Evolutionary conservation across 495 filamentous ascomycete species (phyloP).

Genomic region (Arthonia radiata): DNA sequence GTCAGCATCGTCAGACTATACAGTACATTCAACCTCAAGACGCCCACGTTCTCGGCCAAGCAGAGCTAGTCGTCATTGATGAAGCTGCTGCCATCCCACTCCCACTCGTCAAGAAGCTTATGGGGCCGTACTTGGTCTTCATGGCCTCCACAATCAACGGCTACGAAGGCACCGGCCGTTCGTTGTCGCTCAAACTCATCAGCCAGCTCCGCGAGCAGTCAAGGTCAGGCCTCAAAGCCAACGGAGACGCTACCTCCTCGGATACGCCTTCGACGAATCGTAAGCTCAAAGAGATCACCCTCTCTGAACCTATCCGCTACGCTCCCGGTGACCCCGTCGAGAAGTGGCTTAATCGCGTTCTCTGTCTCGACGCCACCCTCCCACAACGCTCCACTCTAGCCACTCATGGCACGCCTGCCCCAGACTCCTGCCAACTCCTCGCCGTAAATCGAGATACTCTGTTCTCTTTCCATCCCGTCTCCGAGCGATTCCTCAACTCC

Average conservation of each 20-base stretch:
- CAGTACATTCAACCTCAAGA: constrained; percentile 96
- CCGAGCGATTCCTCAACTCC: constrained; percentile 87
- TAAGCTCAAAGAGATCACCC: constrained; percentile 74
- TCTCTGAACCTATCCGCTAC: constrained; percentile 87
- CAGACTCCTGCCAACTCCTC: constrained; percentile 68
- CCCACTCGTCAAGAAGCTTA: constrained; percentile 72
- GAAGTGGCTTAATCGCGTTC: constrained; percentile 82
- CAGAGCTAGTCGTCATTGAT: constrained; percentile 89
- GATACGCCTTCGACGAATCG: constrained; percentile 38
- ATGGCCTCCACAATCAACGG: constrained; percentile 99
- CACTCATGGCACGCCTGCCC: constrained; percentile 67
- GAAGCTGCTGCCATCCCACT: constrained; percentile 94
- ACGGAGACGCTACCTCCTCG: constrained; percentile 24
- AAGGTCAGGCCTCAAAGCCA: constrained; percentile 24
- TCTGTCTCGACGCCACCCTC: constrained; percentile 80
- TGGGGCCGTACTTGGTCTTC: constrained; percentile 97
- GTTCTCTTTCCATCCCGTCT: constrained; percentile 93
- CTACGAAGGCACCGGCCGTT: constrained; percentile 92
- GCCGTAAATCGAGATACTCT: constrained; percentile 91
- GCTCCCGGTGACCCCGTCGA: constrained; percentile 77
- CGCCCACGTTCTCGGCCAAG: constrained; percentile 79
- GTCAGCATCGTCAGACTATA: constrained; percentile 91
- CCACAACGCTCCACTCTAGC: constrained; percentile 42
- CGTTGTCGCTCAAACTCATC: constrained; percentile 86
- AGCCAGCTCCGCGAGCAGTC: constrained; percentile 93